Percentiles rank a stretch among this genome's conserved stretches.
Evolutionary conservation across 768 basidiomycete species (phyloP).

Genomic region (Lentinula guzmanii): DNA sequence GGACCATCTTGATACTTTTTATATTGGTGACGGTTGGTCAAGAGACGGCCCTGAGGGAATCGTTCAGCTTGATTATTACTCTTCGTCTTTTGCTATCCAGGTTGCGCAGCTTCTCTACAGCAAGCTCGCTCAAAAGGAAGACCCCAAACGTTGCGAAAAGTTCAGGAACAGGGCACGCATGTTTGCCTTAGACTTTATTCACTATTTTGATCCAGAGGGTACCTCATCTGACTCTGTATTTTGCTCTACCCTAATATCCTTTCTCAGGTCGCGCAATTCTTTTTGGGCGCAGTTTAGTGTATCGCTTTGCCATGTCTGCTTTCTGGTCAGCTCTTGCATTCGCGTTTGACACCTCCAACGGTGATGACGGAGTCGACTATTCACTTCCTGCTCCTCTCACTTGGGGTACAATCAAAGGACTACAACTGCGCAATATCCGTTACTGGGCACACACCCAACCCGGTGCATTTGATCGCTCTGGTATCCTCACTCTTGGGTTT

Average conservation of each 20-base stretch:
- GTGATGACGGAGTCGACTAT: not conserved
- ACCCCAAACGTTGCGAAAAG: slow-evolving; percentile 58
- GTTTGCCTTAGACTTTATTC: slow-evolving; percentile 66
- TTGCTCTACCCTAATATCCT: not conserved
- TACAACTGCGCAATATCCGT: slow-evolving; percentile 66
- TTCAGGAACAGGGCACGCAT: slow-evolving; percentile 56
- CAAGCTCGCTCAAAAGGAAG: slow-evolving; percentile 54
- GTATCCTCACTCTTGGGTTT: slow-evolving; percentile 69
- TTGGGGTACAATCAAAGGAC: slow-evolving; percentile 71
- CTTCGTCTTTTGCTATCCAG: slow-evolving; percentile 75
- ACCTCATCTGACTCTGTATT: slow-evolving; percentile 5
- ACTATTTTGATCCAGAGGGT: slow-evolving; percentile 75
- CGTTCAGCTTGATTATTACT: slow-evolving; percentile 75
- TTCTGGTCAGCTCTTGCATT: slow-evolving; percentile 75
- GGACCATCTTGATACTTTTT: slow-evolving; percentile 74
- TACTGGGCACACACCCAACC: slow-evolving; percentile 60
- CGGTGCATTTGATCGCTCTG: slow-evolving; percentile 54
- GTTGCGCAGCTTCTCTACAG: slow-evolving; percentile 69
- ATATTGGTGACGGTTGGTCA: slow-evolving; percentile 72
- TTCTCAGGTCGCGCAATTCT: slow-evolving; percentile 61
- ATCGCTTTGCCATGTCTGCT: slow-evolving; percentile 77
- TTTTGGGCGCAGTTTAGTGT: slow-evolving; percentile 72
- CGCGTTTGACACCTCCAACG: slow-evolving; percentile 42
- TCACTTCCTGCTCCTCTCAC: slow-evolving; percentile 61
- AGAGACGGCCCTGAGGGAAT: slow-evolving; percentile 74